Evolutionary conservation across 2,329 filamentous ascomycete genomes (phyloP).

Genomic region (Trichoderma arundinaceum): DNA sequence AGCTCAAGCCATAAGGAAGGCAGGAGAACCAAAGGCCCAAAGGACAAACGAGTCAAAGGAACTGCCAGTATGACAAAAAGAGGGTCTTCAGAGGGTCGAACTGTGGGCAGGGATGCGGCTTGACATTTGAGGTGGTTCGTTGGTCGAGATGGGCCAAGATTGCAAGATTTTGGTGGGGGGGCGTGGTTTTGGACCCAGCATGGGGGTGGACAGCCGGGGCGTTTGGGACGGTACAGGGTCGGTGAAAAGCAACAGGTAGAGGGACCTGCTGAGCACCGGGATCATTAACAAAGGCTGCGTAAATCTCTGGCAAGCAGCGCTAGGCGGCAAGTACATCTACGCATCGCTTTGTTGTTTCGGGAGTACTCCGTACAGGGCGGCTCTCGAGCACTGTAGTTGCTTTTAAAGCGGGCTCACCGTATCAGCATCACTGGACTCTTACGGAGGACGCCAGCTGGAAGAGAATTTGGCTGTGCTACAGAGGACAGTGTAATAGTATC

Average conservation of each 20-base stretch:
- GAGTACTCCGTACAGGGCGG: neutral
- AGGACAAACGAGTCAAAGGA: conserved; percentile 11
- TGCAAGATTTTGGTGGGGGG: conserved; percentile 23
- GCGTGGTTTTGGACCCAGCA: conserved; percentile 8
- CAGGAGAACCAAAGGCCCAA: neutral
- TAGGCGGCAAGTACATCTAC: neutral
- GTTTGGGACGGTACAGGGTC: neutral
- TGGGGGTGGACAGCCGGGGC: neutral
- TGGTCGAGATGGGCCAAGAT: neutral
- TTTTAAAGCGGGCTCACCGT: neutral
- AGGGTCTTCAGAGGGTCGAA: conserved; percentile 14
- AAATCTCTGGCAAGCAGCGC: neutral
- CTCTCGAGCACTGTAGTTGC: neutral
- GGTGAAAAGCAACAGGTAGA: neutral
- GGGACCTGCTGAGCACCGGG: neutral
- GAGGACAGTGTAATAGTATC: too few relatives aligned
- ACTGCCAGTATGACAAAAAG: conserved; percentile 17
- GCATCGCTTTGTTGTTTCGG: too few relatives aligned
- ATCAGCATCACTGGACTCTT: too few relatives aligned
- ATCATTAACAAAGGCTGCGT: neutral
- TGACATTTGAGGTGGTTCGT: conserved; percentile 5
- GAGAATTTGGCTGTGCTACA: too few relatives aligned
- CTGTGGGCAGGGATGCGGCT: conserved; percentile 5
- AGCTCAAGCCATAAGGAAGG: conserved; percentile 6
- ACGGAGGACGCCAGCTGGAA: too few relatives aligned